phyloP scores from a whole-genome alignment of 169 alveolate species.

The Plasmodium vivax region DNA sequence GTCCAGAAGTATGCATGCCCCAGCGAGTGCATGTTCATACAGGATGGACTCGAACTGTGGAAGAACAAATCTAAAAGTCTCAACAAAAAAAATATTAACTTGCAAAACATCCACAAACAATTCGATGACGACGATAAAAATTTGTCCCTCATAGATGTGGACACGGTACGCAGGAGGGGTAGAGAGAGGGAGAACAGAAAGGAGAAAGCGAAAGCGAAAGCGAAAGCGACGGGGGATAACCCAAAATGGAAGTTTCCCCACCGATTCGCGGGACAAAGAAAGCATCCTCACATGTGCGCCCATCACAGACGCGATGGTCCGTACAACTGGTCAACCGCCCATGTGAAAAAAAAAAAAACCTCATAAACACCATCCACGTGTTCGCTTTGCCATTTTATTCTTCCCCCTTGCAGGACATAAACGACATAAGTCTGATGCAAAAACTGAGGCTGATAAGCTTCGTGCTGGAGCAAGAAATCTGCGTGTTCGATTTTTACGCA shows the following conservation, averaged over 20 bases:
- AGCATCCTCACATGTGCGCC: background rate
- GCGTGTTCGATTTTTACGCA: constrained; percentile 72
- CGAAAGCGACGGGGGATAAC: background rate
- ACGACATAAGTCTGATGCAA: constrained; percentile 74
- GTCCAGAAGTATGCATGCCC: constrained; percentile 72
- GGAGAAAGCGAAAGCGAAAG: background rate
- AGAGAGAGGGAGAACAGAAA: background rate
- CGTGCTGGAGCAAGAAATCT: constrained; percentile 72
- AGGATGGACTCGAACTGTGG: constrained; percentile 76
- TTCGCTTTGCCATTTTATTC: constrained; percentile 2
- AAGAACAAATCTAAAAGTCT: constrained; percentile 31
- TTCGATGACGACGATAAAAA: constrained; percentile 68
- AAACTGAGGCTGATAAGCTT: constrained; percentile 48
- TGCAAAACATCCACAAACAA: constrained; percentile 35
- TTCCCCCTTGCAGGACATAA: constrained; percentile 13
- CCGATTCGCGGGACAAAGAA: background rate
- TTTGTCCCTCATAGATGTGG: constrained; percentile 27
- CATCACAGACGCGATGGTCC: background rate
- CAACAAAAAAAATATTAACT: constrained; percentile 23
- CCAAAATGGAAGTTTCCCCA: background rate
- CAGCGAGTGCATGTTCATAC: constrained; percentile 72
- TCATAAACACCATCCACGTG: background rate
- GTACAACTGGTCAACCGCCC: background rate
- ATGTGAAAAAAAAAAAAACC: no score
- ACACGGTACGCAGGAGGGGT: constrained; percentile 41